These are phyloP conservation scores for Berkeleyomyces basicola DNA, from an alignment of 2,329 filamentous ascomycete genomes.

Conservation along the genomic window DNA sequence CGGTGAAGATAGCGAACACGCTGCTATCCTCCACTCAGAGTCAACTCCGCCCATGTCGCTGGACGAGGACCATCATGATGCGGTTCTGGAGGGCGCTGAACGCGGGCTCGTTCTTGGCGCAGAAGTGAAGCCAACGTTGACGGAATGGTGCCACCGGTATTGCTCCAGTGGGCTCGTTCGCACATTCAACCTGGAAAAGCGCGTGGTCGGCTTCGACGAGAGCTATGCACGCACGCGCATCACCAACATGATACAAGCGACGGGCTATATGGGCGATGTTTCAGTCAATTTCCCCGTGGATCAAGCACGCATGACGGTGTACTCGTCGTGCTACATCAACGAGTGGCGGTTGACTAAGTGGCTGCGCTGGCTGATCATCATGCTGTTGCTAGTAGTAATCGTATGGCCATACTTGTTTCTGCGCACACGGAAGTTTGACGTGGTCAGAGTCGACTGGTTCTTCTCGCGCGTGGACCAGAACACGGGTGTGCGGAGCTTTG, in stretches of 20 bases:
- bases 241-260: constrained; percentile 39
- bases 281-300: constrained; percentile 41
- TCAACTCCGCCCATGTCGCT: background rate
- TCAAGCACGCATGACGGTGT: constrained; percentile 41
- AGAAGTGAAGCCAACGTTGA: constrained; percentile 11
- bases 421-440: constrained; percentile 49
- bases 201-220: constrained; percentile 44
- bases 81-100: background rate
- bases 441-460: constrained; percentile 44
- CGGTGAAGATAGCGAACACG: constrained; percentile 15
- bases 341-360: constrained; percentile 46
- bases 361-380: constrained; percentile 47
- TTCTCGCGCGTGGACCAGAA: constrained; percentile 26
- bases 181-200: constrained; percentile 33
- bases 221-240: constrained; percentile 34
- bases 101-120: constrained; percentile 25
- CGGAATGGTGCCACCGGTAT: constrained; percentile 53
- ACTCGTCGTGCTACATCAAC: constrained; percentile 46
- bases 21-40: background rate
- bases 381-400: constrained; percentile 52
- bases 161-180: constrained; percentile 44
- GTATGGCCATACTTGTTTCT: constrained; percentile 56
- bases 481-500: constrained; percentile 29
- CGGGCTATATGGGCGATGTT: constrained; percentile 50
- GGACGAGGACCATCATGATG: background rate